Percentiles rank a stretch among this genome's conserved stretches.
These are phyloP conservation scores for Tricholoma furcatifolium DNA, from an alignment of 768 basidiomycete species.

Conservation along the genomic window DNA sequence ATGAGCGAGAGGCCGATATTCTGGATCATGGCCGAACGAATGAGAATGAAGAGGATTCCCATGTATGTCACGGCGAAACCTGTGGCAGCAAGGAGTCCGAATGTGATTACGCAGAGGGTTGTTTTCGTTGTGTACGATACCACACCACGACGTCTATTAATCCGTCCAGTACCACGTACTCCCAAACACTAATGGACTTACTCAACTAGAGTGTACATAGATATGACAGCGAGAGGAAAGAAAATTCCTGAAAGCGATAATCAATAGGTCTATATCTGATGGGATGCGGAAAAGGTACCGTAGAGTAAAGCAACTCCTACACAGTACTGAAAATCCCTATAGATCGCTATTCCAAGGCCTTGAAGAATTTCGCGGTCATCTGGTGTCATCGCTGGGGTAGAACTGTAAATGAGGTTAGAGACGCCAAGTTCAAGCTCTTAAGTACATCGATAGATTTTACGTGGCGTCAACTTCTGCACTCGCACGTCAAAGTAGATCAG, in stretches of 20 bases:
- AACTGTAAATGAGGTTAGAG: no score
- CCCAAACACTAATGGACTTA: background rate
- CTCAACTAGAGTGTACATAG: background rate
- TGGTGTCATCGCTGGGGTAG: background rate
- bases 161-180: background rate
- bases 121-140: background rate
- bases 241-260: background rate
- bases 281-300: background rate
- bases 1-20: background rate
- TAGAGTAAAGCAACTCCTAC: background rate
- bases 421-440: no score
- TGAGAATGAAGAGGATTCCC: background rate
- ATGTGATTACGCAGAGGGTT: background rate
- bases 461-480: no score
- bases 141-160: background rate
- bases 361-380: background rate
- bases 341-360: background rate
- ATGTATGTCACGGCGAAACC: background rate
- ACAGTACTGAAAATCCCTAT: background rate
- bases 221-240: background rate
- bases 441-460: no score
- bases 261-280: background rate
- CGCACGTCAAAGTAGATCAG: no score
- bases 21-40: background rate
- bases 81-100: background rate